These are phyloP conservation scores for Themeda triandra DNA, from an alignment of 176 grass and related monocot species.

Conservation along the genomic window DNA sequence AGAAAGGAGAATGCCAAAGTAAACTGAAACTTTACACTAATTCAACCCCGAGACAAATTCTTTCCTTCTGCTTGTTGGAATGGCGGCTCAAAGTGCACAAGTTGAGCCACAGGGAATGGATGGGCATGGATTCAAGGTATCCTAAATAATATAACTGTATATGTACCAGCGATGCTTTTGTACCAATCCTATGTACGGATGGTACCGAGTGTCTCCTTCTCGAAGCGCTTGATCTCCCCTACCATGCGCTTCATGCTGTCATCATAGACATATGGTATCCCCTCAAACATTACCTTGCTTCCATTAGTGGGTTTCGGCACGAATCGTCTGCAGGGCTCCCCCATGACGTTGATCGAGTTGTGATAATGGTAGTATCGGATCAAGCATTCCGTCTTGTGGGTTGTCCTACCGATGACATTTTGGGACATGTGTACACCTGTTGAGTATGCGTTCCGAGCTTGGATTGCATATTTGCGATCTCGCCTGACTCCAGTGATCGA, in stretches of 20 bases:
- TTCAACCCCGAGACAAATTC: neutral
- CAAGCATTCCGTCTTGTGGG: slow-evolving; percentile 68
- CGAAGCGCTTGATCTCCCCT: slow-evolving; percentile 54
- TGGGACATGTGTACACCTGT: slow-evolving; percentile 91
- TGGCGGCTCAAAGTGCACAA: neutral
- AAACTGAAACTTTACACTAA: slow-evolving; percentile 22
- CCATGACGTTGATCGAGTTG: slow-evolving; percentile 62
- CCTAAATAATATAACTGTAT: slow-evolving; percentile 8
- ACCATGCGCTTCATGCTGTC: slow-evolving; percentile 50
- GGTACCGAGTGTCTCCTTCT: slow-evolving; percentile 44
- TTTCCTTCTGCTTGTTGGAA: neutral
- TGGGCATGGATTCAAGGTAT: neutral
- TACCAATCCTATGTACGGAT: slow-evolving; percentile 12
- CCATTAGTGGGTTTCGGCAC: slow-evolving; percentile 32
- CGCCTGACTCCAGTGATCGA: slow-evolving; percentile 58
- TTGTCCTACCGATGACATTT: slow-evolving; percentile 57
- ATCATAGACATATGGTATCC: slow-evolving; percentile 63
- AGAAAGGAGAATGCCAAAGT: neutral
- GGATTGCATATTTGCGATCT: slow-evolving; percentile 83
- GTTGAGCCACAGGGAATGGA: neutral
- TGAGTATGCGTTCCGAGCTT: slow-evolving; percentile 59
- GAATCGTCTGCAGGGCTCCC: slow-evolving; percentile 49
- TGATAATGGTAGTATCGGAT: slow-evolving; percentile 95
- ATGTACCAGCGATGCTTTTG: neutral
- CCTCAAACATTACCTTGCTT: slow-evolving; percentile 45